These are phyloP conservation scores for Xylaria castorea DNA, from an alignment of 495 filamentous ascomycete genomes.

Conservation along the genomic window DNA sequence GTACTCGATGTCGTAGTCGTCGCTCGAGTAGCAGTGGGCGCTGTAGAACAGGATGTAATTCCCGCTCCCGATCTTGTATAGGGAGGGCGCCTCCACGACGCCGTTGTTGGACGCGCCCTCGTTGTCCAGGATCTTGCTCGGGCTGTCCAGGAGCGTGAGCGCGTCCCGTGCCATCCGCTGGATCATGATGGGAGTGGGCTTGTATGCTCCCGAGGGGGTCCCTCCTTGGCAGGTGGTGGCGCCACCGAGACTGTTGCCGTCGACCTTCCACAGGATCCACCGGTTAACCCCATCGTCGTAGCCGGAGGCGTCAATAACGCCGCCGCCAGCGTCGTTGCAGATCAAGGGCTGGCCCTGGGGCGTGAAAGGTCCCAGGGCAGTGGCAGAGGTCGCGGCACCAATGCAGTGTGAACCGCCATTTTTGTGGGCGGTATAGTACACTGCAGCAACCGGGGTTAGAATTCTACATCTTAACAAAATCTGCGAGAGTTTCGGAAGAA, in stretches of 20 bases:
- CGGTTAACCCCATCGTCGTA: slow-evolving; percentile 61
- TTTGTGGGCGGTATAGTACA: slow-evolving; percentile 63
- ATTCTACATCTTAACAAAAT: neutral
- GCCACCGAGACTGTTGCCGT: slow-evolving; percentile 59
- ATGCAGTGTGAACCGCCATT: slow-evolving; percentile 56
- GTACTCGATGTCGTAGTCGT: slow-evolving; percentile 62
- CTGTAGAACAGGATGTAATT: slow-evolving; percentile 69
- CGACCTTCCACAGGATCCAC: slow-evolving; percentile 66
- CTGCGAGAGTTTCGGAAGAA: neutral
- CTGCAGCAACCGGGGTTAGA: neutral
- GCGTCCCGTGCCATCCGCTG: slow-evolving; percentile 60
- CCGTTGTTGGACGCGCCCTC: slow-evolving; percentile 57
- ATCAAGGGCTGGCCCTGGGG: slow-evolving; percentile 49
- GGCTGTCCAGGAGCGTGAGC: slow-evolving; percentile 54
- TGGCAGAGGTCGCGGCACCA: slow-evolving; percentile 54
- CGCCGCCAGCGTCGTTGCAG: slow-evolving; percentile 56
- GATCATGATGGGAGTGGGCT: slow-evolving; percentile 62
- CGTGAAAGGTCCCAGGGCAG: slow-evolving; percentile 56
- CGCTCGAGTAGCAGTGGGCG: slow-evolving; percentile 60
- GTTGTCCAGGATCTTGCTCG: slow-evolving; percentile 62
- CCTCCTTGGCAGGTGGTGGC: slow-evolving; percentile 41
- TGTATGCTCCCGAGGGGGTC: slow-evolving; percentile 33
- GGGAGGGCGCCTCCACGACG: slow-evolving; percentile 66
- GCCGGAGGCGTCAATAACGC: slow-evolving; percentile 62
- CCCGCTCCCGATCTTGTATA: slow-evolving; percentile 54